Evolutionary conservation across 495 filamentous ascomycete genomes (phyloP), one percentile per base, ranked within the genome.

Genomic region (Penicillium longicatenatum): DNA sequence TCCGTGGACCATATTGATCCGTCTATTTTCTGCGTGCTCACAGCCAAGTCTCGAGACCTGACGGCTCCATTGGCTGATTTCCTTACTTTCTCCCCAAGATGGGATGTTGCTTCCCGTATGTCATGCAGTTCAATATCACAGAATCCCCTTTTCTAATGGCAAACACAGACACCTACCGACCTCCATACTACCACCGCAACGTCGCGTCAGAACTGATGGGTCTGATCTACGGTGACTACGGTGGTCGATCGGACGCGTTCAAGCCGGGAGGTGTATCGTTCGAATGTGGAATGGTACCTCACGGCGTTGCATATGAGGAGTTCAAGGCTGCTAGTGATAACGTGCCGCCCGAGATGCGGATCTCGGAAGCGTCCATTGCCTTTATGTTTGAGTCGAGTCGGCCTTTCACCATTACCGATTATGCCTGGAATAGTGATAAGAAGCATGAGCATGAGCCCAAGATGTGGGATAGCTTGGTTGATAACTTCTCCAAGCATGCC

Each of bases 291-390:
- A 81, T 83, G 75, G 77, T 81, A 3, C 81, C 82, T 11, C 82
- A 86, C 54, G 82, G 82, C 14, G 77, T 82, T 16, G 84, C 79
- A 16, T 86, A 86, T 29, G 84, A 86, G 46, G 82, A 88, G 71
- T 88, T 85, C 55, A 85, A 86, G 35, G 81, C 80, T 4, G 83
- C 82, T 9, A 82, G 85, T 31, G 74, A 74, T 9, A 58, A 60
- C 20, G 42, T 58, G 4, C 77, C 75, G 3, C 78, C 78, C 0
- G 74, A 68, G 26, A 78, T 74, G 75, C 71, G 72, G 20, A 82
- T 82, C 58, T 79, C 75, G 8, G 57, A 78, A 55, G 79, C 73
- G 2, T 74, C 76, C 1, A 71, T 84, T 19, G 80, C 79, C 6
- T 78, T 80, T 59, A 92, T 93, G 81, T 83, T 85, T 55, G 83